Evolutionary conservation across 2,329 filamentous ascomycete genomes (phyloP).

Genomic region (Trichoderma semiorbis): DNA sequence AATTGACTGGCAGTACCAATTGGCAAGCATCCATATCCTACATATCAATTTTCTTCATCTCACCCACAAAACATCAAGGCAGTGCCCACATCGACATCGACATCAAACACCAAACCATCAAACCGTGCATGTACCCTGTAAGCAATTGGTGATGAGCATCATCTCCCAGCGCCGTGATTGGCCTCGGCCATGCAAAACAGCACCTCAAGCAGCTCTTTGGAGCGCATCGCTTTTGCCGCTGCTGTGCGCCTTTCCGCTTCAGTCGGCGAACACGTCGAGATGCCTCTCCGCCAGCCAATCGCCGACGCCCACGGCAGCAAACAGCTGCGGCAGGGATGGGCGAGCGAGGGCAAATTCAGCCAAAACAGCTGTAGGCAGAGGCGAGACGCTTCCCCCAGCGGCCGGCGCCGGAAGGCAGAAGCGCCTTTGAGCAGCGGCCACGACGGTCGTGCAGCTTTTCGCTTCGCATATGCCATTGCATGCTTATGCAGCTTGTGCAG

Average conservation of each 20-base stretch:
- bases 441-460: conserved; percentile 42
- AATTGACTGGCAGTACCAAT: background rate
- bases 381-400: background rate
- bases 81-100: background rate
- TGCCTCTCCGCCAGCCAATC: conserved; percentile 16
- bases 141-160: background rate
- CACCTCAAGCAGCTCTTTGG: background rate
- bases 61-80: background rate
- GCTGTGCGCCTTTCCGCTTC: background rate
- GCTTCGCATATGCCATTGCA: background rate
- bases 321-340: conserved; percentile 11
- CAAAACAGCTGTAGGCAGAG: background rate
- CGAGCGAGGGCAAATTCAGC: background rate
- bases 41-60: background rate
- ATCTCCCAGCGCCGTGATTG: conserved; percentile 13
- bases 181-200: background rate
- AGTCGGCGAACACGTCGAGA: conserved; percentile 9
- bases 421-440: conserved; percentile 46
- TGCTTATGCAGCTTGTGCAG: conserved; percentile 13
- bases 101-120: background rate
- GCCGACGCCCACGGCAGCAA: conserved; percentile 20
- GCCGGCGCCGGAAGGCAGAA: background rate
- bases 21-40: background rate
- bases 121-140: background rate
- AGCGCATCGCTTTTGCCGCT: background rate